Base-by-base conservation (phyloP, 2,329 filamentous ascomycete species). In the Torrubiella hemipterigena region DNA sequence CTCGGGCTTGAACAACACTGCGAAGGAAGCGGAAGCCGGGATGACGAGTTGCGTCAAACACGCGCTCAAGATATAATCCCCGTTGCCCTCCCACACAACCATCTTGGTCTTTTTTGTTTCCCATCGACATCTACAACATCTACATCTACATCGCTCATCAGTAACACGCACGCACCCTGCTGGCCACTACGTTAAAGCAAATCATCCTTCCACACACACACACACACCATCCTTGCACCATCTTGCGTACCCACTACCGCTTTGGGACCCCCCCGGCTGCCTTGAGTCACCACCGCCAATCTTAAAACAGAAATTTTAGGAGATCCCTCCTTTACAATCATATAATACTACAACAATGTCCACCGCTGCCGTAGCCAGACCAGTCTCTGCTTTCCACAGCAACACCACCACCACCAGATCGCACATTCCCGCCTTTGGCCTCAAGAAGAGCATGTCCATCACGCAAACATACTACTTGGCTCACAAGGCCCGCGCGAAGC, bases 401-500 rank as follows among this genome's bases (percentile, higher is more conserved):
- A 39, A 36, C 42, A 44, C 44, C 35, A 35, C 47, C 38, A 43
- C 54, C 36, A 44, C 50, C 37, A 35, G 47, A 39, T 44, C 46
- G 32, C 45, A 49, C 37, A 49, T 47, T 32, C 49, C 55, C 17
- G 52, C 57, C 43, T 59, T 59, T 21, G 47, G 63, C 30, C 58
- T 62, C 42, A 69, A 81, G 65, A 82, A 86, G 61, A 87, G 81
- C 64, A 96, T 96, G 91, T 93, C 82, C 56, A 81, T 96, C 65
- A 93, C 89, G 17, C 86, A 95, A 64, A 96, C 89, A 39, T 98
- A 96, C 80, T 94, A 85, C 67, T 81, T 96, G 49, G 91, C 91
- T 55, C 87, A 94, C 70, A 89, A 87, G 61, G 91, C 91, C 54
- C 78, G 91, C 58, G 81, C 79, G 48, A 98, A 98, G 85, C 86